Evolutionary conservation across 768 basidiomycete species (phyloP), one percentile per base, ranked within the genome.

Genomic region (Phlebiopsis flavidoalba): DNA sequence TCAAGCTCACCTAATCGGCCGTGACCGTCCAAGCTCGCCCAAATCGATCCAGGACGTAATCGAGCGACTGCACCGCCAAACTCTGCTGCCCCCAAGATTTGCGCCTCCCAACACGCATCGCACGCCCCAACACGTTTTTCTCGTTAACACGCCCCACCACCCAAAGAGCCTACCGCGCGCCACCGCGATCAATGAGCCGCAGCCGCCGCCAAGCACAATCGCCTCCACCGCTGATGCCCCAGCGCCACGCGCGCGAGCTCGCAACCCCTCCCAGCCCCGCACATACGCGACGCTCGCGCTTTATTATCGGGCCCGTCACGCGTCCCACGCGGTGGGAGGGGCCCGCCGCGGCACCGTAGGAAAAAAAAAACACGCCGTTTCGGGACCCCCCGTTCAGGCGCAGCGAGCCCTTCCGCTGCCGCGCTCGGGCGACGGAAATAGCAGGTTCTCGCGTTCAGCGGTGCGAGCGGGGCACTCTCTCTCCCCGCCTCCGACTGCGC

Each of bases 391-490:
- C n/a, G n/a, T n/a, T 56, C 37, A 21, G 36, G 35, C 6, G 45
- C 50, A 12, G 40, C 62, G 53, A 52, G 24, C 22, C n/a, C 49
- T n/a, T 31, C 37, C 37, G 22, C 33, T 56, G 51, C 26, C 26
- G 26, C 5, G 57, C 60, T 54, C 63, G 58, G 45, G 31, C 1
- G 31, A 61, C 63, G n/a, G 56, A 57, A 62, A 64, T 64, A 64
- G 63, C 63, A 64, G 53, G 63, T 64, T n/a, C 60, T 64, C 49
- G 63, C 63, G 63, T 64, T 64, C 57, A 52, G 46, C 17, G 36
- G 52, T 56, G 54, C 59, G 63, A 33, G 63, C 62, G 63, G 60
- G 54, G 58, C 57, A n/a, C n/a, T n/a, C n/a, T n/a, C n/a, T n/a
- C n/a, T n/a, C n/a, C n/a, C n/a, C n/a, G n/a, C n/a, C n/a, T n/a